Base-by-base conservation (phyloP, 768 basidiomycete species). In the Serendipita indica region DNA sequence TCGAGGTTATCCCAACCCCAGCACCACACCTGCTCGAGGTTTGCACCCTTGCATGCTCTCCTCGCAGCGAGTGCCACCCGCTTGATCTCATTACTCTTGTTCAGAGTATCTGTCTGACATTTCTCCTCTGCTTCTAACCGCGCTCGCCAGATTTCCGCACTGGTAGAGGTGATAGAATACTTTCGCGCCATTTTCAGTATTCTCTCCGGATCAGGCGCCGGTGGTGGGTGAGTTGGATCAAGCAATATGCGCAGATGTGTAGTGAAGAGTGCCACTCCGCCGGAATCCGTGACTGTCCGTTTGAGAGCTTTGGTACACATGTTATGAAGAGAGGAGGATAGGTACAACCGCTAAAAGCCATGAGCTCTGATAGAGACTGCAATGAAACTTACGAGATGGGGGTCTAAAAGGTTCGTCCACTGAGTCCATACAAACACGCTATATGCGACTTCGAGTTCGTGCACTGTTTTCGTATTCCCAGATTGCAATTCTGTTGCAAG, bases 131-230 rank as follows among this genome's bases (percentile, higher is more conserved):
- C 73, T 20, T 70, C 70, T 12, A 84, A 69, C 27, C 79, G 70
- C 14, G 74, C 73, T 12, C 79, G 66, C 80, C 82, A 85, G 27
- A 84, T 72, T 16, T 62, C 62, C 20, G 76, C 69, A 43, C 74
- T 71, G 1, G 65, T 39, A 32, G 72, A 71, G 34, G 64, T 66
- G 58, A 67, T 64, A 35, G 61, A 61, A 65, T 82, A 82, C 63
- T 74, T 74, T 57, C 71, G 70, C 7, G 77, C 76, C 12, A 70
- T 64, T 35, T 65, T 67, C 57, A 76, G 59, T 7, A 73, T 67
- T 65, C 72, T 74, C 69, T 25, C 45, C 3, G 57, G 14, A 2
- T 49, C 32, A 30, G 52, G 20, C 28, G 58, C 25, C 28, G 33
- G 33, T 54, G 20, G 33, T n/a, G 64, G 59, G 3, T 60, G 54